Percentiles rank a stretch among this genome's conserved stretches.
Conservation (phyloP, 1,284 basidiomycete species). For the Heterobasidion occidentale region DNA sequence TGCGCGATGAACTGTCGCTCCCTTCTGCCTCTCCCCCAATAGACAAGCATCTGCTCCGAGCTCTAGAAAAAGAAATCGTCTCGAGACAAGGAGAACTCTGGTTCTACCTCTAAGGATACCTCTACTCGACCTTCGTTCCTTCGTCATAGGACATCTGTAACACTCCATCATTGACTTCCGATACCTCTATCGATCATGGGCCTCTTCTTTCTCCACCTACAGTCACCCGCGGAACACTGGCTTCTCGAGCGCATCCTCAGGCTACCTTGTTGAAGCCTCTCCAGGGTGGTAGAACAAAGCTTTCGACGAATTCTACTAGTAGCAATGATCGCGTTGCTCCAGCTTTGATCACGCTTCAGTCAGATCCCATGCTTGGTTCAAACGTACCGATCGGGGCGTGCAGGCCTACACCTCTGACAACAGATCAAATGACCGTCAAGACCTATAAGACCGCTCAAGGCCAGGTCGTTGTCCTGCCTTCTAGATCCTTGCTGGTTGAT, state of each 20-base stretch:
- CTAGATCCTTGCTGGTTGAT: conserved; percentile 40
- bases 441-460: conserved; percentile 42
- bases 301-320: background rate
- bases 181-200: background rate
- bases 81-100: background rate
- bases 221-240: background rate
- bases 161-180: background rate
- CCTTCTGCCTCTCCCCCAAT: background rate
- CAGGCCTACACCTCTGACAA: conserved; percentile 28
- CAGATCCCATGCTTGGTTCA: background rate
- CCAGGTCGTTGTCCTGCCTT: conserved; percentile 40
- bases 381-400: conserved; percentile 12
- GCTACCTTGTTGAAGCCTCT: background rate
- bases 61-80: background rate
- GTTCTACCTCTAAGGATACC: background rate
- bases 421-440: conserved; percentile 29
- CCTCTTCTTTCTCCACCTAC: background rate
- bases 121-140: background rate
- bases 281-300: background rate
- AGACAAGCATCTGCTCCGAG: background rate
- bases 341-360: background rate
- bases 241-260: background rate
- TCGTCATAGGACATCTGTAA: background rate
- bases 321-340: background rate
- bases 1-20: conserved; percentile 1